A percentile compares a stretch with the other conserved stretches of the same genome.
phyloP scores from a whole-genome alignment of 306 rosid genomes.

The Prunus persica region DNA sequence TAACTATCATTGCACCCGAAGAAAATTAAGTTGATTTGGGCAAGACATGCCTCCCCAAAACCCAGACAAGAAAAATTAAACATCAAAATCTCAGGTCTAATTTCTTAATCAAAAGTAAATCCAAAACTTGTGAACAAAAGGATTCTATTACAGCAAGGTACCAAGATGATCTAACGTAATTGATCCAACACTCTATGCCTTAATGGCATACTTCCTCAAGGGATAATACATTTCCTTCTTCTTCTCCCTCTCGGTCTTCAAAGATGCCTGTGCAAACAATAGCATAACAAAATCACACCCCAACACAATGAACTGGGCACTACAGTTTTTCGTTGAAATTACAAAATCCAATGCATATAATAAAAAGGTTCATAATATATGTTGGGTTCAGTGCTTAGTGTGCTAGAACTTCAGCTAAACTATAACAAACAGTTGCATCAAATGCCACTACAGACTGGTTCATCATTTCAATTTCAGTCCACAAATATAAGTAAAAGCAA shows the following conservation, averaged over 20 bases:
- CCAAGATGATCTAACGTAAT: slow-evolving; percentile 15
- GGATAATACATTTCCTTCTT: slow-evolving; percentile 79
- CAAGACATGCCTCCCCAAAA: slow-evolving; percentile 12
- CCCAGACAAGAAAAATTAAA: slow-evolving; percentile 1
- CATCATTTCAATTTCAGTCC: neutral
- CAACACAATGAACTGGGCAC: neutral
- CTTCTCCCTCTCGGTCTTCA: slow-evolving; percentile 82
- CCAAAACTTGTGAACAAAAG: slow-evolving; percentile 30
- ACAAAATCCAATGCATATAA: neutral
- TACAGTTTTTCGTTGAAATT: neutral
- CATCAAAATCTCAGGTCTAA: slow-evolving; percentile 14
- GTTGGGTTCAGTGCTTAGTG: neutral
- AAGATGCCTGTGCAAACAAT: slow-evolving; percentile 47
- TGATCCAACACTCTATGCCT: slow-evolving; percentile 49
- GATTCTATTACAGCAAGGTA: slow-evolving; percentile 9
- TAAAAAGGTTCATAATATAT: too few species aligned
- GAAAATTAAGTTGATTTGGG: neutral
- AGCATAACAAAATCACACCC: neutral
- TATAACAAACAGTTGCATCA: neutral
- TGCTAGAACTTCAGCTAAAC: neutral
- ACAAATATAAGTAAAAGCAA: neutral
- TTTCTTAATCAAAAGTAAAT: slow-evolving; percentile 9
- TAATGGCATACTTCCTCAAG: slow-evolving; percentile 80
- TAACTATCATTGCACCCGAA: neutral
- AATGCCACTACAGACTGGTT: neutral